A percentile compares a stretch with the other conserved stretches of the same genome.
Conservation (phyloP, 129 eudicot genomes). For the Ambrosia trifida region DNA sequence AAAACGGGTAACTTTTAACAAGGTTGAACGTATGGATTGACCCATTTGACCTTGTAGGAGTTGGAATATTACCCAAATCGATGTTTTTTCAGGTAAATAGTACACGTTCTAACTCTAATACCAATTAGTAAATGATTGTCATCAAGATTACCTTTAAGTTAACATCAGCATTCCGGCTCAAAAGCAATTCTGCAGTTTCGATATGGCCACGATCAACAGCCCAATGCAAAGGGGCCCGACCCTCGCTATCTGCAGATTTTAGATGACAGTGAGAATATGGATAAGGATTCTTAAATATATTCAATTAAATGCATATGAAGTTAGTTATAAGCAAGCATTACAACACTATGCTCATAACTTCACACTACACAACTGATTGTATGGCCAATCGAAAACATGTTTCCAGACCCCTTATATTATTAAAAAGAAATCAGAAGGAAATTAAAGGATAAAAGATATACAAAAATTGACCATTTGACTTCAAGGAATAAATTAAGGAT, state of each 20-base stretch:
- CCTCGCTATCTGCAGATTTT: constrained; percentile 79
- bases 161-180: constrained; percentile 72
- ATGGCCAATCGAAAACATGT: neutral
- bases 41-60: neutral
- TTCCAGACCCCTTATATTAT: neutral
- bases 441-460: neutral
- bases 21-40: neutral
- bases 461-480: constrained; percentile 4
- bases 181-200: constrained; percentile 56
- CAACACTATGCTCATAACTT: constrained; percentile 2
- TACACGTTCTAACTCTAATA: neutral
- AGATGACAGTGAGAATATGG: constrained; percentile 3
- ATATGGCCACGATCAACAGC: constrained; percentile 98
- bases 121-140: neutral
- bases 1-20: neutral
- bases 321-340: constrained; percentile 3
- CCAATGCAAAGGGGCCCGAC: constrained; percentile 95
- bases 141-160: constrained; percentile 65
- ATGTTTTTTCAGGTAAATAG: neutral
- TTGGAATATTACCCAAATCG: neutral
- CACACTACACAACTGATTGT: constrained; percentile 4
- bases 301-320: neutral
- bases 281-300: neutral
- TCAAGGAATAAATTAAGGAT: no score
- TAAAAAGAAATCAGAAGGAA: neutral